These are phyloP conservation scores for Schizonepeta tenuifolia DNA, from an alignment of 257 asterid species.

Conservation along the genomic window DNA sequence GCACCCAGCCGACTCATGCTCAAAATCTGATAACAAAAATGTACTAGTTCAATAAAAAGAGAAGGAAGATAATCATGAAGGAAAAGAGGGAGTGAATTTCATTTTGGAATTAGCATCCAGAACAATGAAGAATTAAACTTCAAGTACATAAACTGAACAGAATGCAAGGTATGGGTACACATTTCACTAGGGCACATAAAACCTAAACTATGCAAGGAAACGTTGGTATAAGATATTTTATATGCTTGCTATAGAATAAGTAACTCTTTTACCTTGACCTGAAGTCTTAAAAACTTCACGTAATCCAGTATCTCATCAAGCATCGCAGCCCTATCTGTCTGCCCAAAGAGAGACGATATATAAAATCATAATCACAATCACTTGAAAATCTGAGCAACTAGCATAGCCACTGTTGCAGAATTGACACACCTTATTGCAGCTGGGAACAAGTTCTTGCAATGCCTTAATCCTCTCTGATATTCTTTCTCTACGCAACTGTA, in stretches of 20 bases:
- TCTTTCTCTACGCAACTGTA: conserved; percentile 84
- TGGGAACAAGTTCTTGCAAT: conserved; percentile 89
- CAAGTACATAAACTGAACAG: too few species aligned
- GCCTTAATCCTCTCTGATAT: conserved; percentile 92
- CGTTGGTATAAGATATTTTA: not conserved
- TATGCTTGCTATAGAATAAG: not conserved
- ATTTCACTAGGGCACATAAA: not conserved
- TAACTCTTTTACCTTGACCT: conserved; percentile 67
- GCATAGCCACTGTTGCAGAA: not conserved
- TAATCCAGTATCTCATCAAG: conserved; percentile 91
- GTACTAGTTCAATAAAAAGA: not conserved
- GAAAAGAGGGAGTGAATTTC: not conserved
- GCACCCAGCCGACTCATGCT: conserved; percentile 95
- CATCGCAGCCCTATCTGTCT: conserved; percentile 94
- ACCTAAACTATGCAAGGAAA: not conserved
- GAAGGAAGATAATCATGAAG: not conserved
- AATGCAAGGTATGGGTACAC: not conserved
- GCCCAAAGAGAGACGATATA: conserved; percentile 34
- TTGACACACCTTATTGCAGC: conserved; percentile 79
- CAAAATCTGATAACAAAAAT: conserved; percentile 52
- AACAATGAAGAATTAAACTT: not conserved
- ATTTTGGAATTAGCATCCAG: too few species aligned
- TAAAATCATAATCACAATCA: conserved; percentile 3
- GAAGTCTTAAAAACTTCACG: conserved; percentile 88
- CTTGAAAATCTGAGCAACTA: not conserved